These are phyloP conservation scores for Asclepias syriaca DNA, from an alignment of 257 asterid genomes.

Conservation along the genomic window DNA sequence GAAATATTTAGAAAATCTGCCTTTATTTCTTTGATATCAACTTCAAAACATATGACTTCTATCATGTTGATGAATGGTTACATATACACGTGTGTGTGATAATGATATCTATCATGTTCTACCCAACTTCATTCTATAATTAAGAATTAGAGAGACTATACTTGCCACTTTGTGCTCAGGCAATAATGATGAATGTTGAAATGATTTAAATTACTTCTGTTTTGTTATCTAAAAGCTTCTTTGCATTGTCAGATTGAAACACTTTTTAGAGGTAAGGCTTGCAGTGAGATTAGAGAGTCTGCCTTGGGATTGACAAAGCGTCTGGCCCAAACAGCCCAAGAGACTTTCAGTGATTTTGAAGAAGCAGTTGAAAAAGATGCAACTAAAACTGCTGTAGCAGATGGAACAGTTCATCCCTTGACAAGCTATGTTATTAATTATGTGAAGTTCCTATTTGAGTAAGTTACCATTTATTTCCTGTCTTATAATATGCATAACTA, in stretches of 20 bases:
- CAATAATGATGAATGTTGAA: background rate
- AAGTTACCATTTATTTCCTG: slow-evolving; percentile 32
- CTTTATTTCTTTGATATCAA: background rate
- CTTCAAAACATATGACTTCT: background rate
- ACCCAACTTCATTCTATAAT: background rate
- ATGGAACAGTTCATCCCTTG: slow-evolving; percentile 98
- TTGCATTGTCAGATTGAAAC: slow-evolving; percentile 58
- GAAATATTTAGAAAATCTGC: background rate
- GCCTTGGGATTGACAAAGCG: slow-evolving; percentile 95
- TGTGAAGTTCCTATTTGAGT: slow-evolving; percentile 97
- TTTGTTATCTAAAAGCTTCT: slow-evolving; percentile 5
- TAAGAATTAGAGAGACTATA: background rate
- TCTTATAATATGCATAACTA: background rate
- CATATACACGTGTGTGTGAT: background rate
- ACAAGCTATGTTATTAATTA: slow-evolving; percentile 98
- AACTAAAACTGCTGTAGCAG: slow-evolving; percentile 94
- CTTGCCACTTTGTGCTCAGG: background rate
- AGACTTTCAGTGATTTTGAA: slow-evolving; percentile 94
- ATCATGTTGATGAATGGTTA: slow-evolving; percentile 9
- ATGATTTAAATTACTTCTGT: background rate
- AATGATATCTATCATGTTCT: background rate
- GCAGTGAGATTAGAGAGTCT: slow-evolving; percentile 82
- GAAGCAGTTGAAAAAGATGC: slow-evolving; percentile 99
- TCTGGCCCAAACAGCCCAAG: slow-evolving; percentile 95
- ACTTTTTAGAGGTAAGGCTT: slow-evolving; percentile 85